phyloP scores from a whole-genome alignment of 192 early-diverging fungal genomes.

The Coemansia sp. region DNA sequence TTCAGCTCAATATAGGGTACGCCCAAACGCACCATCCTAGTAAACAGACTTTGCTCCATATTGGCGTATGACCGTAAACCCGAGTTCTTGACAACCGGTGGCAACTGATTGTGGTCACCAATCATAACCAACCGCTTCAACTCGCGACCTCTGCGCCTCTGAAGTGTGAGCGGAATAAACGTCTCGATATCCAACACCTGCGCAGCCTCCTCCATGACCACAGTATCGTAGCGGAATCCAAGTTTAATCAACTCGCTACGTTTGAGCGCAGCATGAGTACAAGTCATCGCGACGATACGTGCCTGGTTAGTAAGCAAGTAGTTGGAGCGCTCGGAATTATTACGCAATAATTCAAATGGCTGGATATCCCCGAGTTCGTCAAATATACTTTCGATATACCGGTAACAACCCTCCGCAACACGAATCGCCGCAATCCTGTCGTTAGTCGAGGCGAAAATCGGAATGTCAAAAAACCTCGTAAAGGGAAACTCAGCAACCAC shows the following conservation, averaged over 20 bases:
- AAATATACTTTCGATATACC: slow-evolving; percentile 79
- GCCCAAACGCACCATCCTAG: slow-evolving; percentile 86
- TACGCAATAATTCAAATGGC: slow-evolving; percentile 90
- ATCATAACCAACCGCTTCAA: slow-evolving; percentile 92
- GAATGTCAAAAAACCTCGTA: slow-evolving; percentile 70
- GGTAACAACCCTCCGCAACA: slow-evolving; percentile 72
- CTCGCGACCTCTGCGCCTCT: slow-evolving; percentile 56
- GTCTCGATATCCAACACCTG: slow-evolving; percentile 95
- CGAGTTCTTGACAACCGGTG: slow-evolving; percentile 90
- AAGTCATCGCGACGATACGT: slow-evolving; percentile 96
- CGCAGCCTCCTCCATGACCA: slow-evolving; percentile 97
- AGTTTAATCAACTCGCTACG: slow-evolving; percentile 79
- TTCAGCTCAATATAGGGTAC: slow-evolving; percentile 92
- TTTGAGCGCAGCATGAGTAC: slow-evolving; percentile 93
- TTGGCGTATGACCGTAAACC: slow-evolving; percentile 84
- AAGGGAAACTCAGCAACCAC: slow-evolving; percentile 76
- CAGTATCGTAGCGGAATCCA: slow-evolving; percentile 92
- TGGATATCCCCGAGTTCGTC: slow-evolving; percentile 86
- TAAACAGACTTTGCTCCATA: slow-evolving; percentile 95
- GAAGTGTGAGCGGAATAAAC: slow-evolving; percentile 88
- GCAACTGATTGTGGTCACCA: slow-evolving; percentile 97
- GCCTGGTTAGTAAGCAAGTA: slow-evolving; percentile 96
- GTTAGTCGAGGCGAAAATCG: slow-evolving; percentile 58
- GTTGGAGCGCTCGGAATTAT: slow-evolving; percentile 75
- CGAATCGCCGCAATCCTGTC: slow-evolving; percentile 52